Base-by-base conservation (phyloP, 495 filamentous ascomycete genomes). In the Daldinia bambusicola region DNA sequence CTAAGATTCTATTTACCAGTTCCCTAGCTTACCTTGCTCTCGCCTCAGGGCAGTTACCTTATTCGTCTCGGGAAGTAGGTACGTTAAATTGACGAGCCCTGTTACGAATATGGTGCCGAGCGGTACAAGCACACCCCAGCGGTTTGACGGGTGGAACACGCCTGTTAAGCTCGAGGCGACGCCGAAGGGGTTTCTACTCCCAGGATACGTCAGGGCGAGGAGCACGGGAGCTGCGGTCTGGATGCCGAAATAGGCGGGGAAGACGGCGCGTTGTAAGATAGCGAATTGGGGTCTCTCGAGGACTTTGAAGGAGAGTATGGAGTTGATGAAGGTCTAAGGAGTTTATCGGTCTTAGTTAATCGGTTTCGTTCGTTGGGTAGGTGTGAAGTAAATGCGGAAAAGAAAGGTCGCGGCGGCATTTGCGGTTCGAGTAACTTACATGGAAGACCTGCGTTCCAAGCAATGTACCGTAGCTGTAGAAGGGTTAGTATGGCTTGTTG, bases 161-260 rank as follows among this genome's bases (percentile, higher is more conserved):
- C 90, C 90, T 2, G 77, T 77, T 8, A 92, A 36, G 53, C 87
- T 83, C 7, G 80, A 79, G 41, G 73, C 34, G 4, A 66, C 57
- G n/a, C 78, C 76, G n/a, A 80, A 69, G 12, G 70, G 43, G 74
- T 76, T 62, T 65, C 72, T 59, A 59, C 77, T 73, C n/a, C 82
- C 84, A 45, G 92, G 92, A 74, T 91, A 94, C 37, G 95, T 98
- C 60, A 96, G 76, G n/a, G 91, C 89, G 8, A 97, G 81, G 18
- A 93, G 71, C 13, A 89, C 77, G 6, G 95, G 92, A 2, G 93
- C 82, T 5, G 86, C 84, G 4, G 91, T 88, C 82, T 97, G 94
- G 48, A 97, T 78, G 26, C 86, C 82, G 79, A 98, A 97, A 83
- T 95, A 98, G 71, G 90, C 79, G 22, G 95, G 95, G 81, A 96